Conservation (phyloP, 768 basidiomycete species). For the Trametes cingulata region DNA sequence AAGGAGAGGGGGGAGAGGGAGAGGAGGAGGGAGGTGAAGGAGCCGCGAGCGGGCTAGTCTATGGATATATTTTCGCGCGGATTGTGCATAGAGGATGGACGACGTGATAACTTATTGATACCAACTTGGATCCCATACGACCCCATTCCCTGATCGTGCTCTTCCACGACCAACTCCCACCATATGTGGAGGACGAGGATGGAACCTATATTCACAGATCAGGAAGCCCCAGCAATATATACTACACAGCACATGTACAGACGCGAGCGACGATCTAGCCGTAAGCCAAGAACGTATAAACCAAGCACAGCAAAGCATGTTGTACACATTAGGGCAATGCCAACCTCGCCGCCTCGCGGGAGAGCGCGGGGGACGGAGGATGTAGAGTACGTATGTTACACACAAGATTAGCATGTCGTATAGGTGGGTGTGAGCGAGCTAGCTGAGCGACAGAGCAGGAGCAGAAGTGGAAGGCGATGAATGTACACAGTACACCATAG, state of each 20-base stretch:
- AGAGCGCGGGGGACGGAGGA: not conserved
- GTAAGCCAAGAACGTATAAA: no score
- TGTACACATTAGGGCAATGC: not conserved
- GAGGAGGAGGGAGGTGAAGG: conserved; percentile 4
- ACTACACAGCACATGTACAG: no score
- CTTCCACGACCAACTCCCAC: not conserved
- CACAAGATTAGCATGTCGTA: not conserved
- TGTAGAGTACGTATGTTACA: not conserved
- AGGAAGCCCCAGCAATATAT: no score
- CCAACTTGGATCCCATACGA: not conserved
- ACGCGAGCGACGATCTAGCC: not conserved
- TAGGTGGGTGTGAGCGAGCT: no score
- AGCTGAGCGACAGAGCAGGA: no score
- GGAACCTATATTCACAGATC: no score
- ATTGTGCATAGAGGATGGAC: not conserved
- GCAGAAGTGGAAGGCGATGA: no score
- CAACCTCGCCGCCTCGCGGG: no score
- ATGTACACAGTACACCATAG: not conserved
- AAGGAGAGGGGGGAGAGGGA: conserved; percentile 4
- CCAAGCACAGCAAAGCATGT: not conserved
- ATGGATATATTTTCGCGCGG: no score
- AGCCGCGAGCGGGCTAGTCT: not conserved
- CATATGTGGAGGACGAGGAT: not conserved
- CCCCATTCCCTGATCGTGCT: not conserved
- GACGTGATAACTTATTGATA: conserved; percentile 6